A percentile compares a stretch with the other conserved stretches of the same genome.
Evolutionary conservation across 805 yeast species (phyloP).

Genomic region (Ogataea nonfermentans): DNA sequence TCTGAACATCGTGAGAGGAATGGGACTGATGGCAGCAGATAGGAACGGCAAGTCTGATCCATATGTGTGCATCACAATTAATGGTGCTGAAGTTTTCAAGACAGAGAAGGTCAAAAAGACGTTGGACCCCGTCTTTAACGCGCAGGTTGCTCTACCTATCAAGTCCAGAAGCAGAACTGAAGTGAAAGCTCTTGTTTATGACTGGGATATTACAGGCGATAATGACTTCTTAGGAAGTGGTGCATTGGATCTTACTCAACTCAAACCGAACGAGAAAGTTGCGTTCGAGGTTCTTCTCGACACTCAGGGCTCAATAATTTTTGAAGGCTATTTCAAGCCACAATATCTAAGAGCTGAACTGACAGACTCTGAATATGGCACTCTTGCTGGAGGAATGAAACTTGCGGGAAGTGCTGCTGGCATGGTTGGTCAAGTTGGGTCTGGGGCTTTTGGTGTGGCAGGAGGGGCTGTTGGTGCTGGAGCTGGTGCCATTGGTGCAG

Average conservation of each 20-base stretch:
- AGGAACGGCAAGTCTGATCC: constrained; percentile 81
- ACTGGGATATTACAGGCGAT: constrained; percentile 78
- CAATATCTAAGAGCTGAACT: constrained; percentile 66
- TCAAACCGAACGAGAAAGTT: constrained; percentile 43
- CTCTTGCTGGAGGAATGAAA: constrained; percentile 36
- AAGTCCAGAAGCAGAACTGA: constrained; percentile 59
- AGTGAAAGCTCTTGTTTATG: constrained; percentile 52
- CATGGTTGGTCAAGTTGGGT: constrained; percentile 44
- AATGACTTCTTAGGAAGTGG: constrained; percentile 60
- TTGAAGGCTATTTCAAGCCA: constrained; percentile 57
- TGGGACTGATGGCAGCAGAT: constrained; percentile 56
- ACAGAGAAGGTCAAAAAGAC: constrained; percentile 65
- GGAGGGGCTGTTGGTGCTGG: constrained; percentile 43
- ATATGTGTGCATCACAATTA: constrained; percentile 48
- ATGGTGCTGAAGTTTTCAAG: constrained; percentile 53
- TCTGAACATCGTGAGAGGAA: constrained; percentile 57
- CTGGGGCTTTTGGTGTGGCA: constrained; percentile 43
- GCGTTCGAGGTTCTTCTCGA: constrained; percentile 49
- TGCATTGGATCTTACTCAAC: constrained; percentile 45
- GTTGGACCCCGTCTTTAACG: constrained; percentile 76
- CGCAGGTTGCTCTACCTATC: constrained; percentile 54
- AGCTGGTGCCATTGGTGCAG: constrained; percentile 39
- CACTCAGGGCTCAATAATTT: constrained; percentile 63
- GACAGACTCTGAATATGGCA: constrained; percentile 42
- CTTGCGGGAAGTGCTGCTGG: constrained; percentile 39